Evolutionary conservation across 2,329 filamentous ascomycete species (phyloP).

Genomic region (Aurifilum marmelostoma): DNA sequence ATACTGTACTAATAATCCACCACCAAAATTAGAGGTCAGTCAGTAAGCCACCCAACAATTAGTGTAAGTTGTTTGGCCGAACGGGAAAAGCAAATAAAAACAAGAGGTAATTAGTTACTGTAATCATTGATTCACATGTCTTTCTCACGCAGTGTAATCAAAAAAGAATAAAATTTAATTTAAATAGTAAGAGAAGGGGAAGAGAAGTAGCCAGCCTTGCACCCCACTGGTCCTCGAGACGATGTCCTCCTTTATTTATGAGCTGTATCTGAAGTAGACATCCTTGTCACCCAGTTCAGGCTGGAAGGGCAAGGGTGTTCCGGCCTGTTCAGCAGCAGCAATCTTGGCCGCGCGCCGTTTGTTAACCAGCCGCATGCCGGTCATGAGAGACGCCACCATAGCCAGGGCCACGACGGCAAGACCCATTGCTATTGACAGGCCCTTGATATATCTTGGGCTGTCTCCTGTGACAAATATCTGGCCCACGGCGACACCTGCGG

Average conservation of each 20-base stretch:
- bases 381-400: slow-evolving; percentile 35
- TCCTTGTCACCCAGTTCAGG: slow-evolving; percentile 37
- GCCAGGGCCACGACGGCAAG: slow-evolving; percentile 35
- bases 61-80: not conserved
- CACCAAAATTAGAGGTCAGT: not conserved
- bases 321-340: slow-evolving; percentile 32
- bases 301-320: slow-evolving; percentile 31
- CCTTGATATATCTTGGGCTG: slow-evolving; percentile 38
- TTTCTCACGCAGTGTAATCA: not conserved
- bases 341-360: slow-evolving; percentile 34
- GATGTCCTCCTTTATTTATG: slow-evolving; percentile 2
- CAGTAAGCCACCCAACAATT: not conserved
- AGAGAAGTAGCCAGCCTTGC: not conserved
- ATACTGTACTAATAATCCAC: too few species aligned
- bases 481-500: slow-evolving; percentile 50
- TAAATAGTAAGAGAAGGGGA: not conserved
- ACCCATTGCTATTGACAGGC: slow-evolving; percentile 37
- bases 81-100: not conserved
- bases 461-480: slow-evolving; percentile 45
- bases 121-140: not conserved
- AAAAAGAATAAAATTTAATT: not conserved
- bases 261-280: slow-evolving; percentile 36
- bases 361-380: slow-evolving; percentile 36
- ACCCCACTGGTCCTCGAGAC: too few species aligned
- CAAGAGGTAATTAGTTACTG: too few species aligned